Percentiles rank a stretch among this genome's conserved stretches.
Evolutionary conservation across 129 eudicot genomes (phyloP).

Genomic region (Flaveria brownii): DNA sequence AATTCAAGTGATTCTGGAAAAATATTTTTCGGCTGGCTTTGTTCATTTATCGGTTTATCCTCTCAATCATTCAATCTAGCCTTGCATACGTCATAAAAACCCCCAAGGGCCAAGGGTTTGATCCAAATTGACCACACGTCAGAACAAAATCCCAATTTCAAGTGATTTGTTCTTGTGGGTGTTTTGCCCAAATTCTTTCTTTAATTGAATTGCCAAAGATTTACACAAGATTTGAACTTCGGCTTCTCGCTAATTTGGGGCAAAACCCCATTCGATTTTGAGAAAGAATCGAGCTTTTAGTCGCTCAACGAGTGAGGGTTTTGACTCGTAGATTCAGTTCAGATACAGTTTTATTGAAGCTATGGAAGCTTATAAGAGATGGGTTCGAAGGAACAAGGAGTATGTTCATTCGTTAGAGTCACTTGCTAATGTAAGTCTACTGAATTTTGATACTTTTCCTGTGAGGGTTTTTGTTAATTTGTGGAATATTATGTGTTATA

Average conservation of each 20-base stretch:
- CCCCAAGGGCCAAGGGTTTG: conserved; percentile 29
- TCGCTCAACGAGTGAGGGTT: too few species aligned
- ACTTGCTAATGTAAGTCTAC: conserved; percentile 79
- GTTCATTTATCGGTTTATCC: conserved; percentile 9
- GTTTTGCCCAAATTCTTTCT: background rate
- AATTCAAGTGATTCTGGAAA: too few species aligned
- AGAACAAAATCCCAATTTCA: conserved; percentile 13
- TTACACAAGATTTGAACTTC: conserved; percentile 5
- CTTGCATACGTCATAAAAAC: conserved; percentile 23
- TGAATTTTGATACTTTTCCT: background rate
- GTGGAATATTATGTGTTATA: background rate
- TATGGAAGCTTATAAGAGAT: conserved; percentile 95
- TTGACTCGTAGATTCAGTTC: conserved; percentile 1
- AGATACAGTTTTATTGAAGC: conserved; percentile 6
- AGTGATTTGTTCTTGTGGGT: conserved; percentile 19
- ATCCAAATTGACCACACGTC: conserved; percentile 28
- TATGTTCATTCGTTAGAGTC: conserved; percentile 83
- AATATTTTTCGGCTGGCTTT: background rate
- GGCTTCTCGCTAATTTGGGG: conserved; percentile 17
- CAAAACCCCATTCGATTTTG: conserved; percentile 7
- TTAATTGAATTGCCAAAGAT: conserved; percentile 3
- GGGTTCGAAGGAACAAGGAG: conserved; percentile 86
- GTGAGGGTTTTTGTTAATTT: background rate
- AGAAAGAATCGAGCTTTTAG: background rate
- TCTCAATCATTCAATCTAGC: conserved; percentile 6